Conservation (phyloP, 2,329 filamentous ascomycete species). For the Colletotrichum viniferum region DNA sequence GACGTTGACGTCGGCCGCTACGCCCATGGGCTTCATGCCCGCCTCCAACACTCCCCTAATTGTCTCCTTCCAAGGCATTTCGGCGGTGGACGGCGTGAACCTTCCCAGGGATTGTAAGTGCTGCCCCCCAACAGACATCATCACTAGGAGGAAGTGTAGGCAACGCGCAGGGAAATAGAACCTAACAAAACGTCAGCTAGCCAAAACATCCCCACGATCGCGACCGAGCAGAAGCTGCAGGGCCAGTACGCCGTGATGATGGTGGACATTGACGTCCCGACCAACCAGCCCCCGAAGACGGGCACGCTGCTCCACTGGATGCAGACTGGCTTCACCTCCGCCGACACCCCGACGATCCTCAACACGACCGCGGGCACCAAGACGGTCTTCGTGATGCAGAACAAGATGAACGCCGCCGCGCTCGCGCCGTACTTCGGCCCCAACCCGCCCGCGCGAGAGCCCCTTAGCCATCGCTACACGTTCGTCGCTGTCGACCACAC, state of each 20-base stretch:
- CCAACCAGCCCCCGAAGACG: constrained; percentile 32
- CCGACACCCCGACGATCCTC: constrained; percentile 26
- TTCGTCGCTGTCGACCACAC: constrained; percentile 44
- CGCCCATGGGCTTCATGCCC: constrained; percentile 46
- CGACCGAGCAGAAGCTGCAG: constrained; percentile 20
- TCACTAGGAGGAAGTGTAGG: background rate
- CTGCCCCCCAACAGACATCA: background rate
- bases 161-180: too few species aligned
- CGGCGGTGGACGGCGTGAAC: constrained; percentile 41
- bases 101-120: constrained; percentile 40
- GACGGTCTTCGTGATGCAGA: constrained; percentile 36
- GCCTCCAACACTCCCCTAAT: constrained; percentile 39
- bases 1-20: constrained; percentile 39
- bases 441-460: constrained; percentile 39
- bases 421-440: constrained; percentile 38
- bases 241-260: constrained; percentile 41
- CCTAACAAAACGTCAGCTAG: constrained; percentile 1
- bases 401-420: constrained; percentile 22
- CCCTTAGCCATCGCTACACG: constrained; percentile 43
- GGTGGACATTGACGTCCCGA: constrained; percentile 52
- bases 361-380: constrained; percentile 29
- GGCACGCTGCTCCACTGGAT: constrained; percentile 54
- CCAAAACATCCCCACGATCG: constrained; percentile 15
- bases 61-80: constrained; percentile 41
- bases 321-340: constrained; percentile 41